phyloP scores from a whole-genome alignment of 2,329 filamentous ascomycete species.

The Helminthosporium solani region DNA sequence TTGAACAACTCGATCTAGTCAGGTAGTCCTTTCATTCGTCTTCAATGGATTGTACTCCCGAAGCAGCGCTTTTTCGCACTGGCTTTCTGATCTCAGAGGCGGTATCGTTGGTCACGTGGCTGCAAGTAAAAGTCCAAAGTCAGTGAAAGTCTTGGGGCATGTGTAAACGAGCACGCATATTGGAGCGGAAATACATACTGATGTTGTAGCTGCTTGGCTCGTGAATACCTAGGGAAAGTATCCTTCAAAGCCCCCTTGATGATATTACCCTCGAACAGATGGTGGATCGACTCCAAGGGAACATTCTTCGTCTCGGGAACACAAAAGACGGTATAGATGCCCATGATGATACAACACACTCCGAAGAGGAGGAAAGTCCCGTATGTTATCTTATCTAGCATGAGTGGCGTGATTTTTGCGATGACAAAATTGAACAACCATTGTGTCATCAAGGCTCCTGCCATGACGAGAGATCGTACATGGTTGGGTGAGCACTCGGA shows the following conservation, averaged over 20 bases:
- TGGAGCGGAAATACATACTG: constrained; percentile 4
- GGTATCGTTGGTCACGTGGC: constrained; percentile 28
- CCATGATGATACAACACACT: constrained; percentile 45
- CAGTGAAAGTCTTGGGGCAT: too few species aligned
- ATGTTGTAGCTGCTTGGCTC: constrained; percentile 40
- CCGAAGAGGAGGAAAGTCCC: constrained; percentile 49
- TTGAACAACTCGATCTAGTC: too few species aligned
- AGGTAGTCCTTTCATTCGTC: not conserved
- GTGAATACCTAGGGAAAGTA: constrained; percentile 39
- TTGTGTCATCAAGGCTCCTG: constrained; percentile 48
- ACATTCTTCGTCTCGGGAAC: constrained; percentile 49
- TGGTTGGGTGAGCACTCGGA: constrained; percentile 46
- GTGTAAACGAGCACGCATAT: too few species aligned
- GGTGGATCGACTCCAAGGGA: constrained; percentile 44
- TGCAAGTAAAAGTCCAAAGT: too few species aligned
- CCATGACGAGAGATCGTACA: constrained; percentile 47
- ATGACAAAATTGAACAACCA: constrained; percentile 46
- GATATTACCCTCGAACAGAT: constrained; percentile 47
- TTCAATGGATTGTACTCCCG: not conserved
- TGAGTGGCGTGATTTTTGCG: constrained; percentile 44
- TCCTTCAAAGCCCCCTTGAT: constrained; percentile 43
- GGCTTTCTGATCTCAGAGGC: constrained; percentile 24
- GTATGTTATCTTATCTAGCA: constrained; percentile 47
- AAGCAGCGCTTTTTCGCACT: constrained; percentile 20
- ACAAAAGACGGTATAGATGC: constrained; percentile 45